These are phyloP conservation scores for Colletotrichum sp. DNA, from an alignment of 2,329 filamentous ascomycete species.

Conservation along the genomic window DNA sequence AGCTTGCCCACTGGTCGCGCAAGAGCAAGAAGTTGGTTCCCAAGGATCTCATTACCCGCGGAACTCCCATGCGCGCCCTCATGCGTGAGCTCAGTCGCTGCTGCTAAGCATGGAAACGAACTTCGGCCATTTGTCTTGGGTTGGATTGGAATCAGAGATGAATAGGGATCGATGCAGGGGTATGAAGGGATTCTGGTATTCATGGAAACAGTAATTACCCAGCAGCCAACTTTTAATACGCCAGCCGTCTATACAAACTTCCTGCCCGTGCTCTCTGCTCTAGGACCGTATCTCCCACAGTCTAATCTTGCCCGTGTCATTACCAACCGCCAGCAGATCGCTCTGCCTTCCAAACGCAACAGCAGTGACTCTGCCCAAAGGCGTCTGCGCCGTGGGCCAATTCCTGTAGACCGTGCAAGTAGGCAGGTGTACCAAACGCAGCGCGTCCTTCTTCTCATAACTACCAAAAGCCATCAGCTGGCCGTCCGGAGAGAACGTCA, in stretches of 20 bases:
- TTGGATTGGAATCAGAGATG: not conserved
- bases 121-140: not conserved
- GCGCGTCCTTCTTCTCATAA: constrained; percentile 84
- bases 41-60: constrained; percentile 43
- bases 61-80: constrained; percentile 43
- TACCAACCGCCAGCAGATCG: constrained; percentile 81
- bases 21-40: constrained; percentile 44
- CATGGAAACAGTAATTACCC: not conserved
- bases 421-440: constrained; percentile 87
- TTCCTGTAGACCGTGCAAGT: constrained; percentile 95
- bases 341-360: constrained; percentile 72
- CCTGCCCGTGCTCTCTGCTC: constrained; percentile 27
- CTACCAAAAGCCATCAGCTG: constrained; percentile 89
- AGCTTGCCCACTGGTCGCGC: constrained; percentile 41
- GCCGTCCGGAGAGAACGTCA: constrained; percentile 86
- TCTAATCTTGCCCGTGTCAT: constrained; percentile 86
- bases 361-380: constrained; percentile 80
- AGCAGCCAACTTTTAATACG: not conserved
- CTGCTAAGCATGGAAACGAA: not conserved
- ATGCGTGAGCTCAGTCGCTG: constrained; percentile 23
- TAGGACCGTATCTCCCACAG: constrained; percentile 85
- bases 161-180: not conserved
- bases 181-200: not conserved
- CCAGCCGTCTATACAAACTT: not conserved
- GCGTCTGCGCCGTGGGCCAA: constrained; percentile 93